Conservation (phyloP, 2,329 filamentous ascomycete species). For the Meredithiella fracta region DNA sequence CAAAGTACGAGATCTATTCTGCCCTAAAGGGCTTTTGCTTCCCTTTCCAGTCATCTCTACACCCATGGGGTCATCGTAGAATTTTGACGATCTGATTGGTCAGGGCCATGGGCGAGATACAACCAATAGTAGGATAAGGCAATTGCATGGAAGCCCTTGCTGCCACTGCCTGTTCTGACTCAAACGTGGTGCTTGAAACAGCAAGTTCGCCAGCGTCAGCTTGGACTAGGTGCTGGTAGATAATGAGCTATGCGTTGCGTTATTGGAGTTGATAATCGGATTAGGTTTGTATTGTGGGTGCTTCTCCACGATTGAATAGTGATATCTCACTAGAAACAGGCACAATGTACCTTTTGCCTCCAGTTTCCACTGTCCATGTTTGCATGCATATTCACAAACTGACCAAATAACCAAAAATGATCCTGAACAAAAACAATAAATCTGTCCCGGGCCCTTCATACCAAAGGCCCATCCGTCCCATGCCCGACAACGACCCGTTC, state of each 20-base stretch:
- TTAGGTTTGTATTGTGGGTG: too few relatives aligned
- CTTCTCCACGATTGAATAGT: too few relatives aligned
- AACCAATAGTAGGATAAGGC: background rate
- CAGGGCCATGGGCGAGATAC: background rate
- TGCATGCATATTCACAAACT: too few relatives aligned
- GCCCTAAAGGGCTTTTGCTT: background rate
- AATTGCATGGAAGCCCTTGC: background rate
- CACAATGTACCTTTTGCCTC: too few relatives aligned
- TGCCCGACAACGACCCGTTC: too few relatives aligned
- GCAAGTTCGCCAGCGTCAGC: background rate
- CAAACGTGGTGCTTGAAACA: background rate
- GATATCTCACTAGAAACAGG: too few relatives aligned
- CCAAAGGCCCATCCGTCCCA: too few relatives aligned
- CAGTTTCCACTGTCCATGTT: too few relatives aligned
- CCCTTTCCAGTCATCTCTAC: background rate
- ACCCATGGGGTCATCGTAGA: background rate
- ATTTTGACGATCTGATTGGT: background rate
- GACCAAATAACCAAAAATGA: too few relatives aligned
- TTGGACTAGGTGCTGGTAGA: background rate
- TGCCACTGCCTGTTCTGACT: background rate
- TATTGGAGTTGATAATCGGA: background rate
- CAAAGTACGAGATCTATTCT: background rate
- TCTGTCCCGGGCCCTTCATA: too few relatives aligned
- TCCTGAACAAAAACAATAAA: too few relatives aligned
- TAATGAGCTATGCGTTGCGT: background rate